Evolutionary conservation across 31 red algal genomes (phyloP), one percentile per base, ranked within the genome.

Genomic region (Porphyra umbilicalis): DNA sequence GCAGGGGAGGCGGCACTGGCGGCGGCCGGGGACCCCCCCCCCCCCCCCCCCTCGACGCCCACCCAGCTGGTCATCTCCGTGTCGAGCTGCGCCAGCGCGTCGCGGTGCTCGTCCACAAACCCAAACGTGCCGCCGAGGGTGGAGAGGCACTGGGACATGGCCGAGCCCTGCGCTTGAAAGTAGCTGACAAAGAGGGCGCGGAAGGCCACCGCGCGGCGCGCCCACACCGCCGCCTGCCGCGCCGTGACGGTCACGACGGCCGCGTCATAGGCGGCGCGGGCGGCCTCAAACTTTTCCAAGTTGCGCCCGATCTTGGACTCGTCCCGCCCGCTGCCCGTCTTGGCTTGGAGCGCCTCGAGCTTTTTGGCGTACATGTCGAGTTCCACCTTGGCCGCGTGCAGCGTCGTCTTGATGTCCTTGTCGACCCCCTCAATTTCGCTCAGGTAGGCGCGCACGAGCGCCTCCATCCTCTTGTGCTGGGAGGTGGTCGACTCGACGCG

Each of bases 321-420:
- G 79, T 94, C 91, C 57, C 57, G 57, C 57, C 57, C 57, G 57
- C 57, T 71, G 32, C 82, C 76, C 77, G 86, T 89, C 42, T 89
- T 89, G 3, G 76, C 87, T 84, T 89, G 83, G 15, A 94, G 81
- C 29, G 85, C 87, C 77, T 94, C 91, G 25, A 89, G 84, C 81
- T 94, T 94, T 84, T 89, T 94, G 76, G 83, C 88, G 76, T 94
- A 94, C 84, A 94, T 83, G 18, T 79, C 77, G 34, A 94, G 81
- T 79, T 94, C 91, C 30, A 79, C 88, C 83, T 86, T 89, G 25
- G 83, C 80, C 15, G 85, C 91, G 10, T 79, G 31, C n/a, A 94
- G 76, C 25, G 57, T 71, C 4, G 81, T 57, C 79, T 86, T 88
- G 75, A 87, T 87, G 40, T 93, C 85, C 8, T 29, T 37, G 16